Conservation (phyloP, 202 grass and related monocot species). For the Eragrostis tef region DNA sequence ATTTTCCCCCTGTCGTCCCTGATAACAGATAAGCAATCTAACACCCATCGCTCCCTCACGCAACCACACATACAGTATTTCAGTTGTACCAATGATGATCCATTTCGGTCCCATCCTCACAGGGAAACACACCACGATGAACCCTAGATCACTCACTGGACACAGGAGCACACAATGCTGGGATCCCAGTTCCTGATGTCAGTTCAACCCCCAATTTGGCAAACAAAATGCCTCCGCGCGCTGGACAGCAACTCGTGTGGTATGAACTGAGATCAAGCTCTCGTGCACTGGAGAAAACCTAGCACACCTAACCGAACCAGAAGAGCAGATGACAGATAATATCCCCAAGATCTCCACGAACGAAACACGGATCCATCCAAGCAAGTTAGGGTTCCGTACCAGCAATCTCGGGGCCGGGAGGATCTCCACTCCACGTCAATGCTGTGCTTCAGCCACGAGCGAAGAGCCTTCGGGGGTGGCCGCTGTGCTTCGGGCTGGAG, state of each 20-base stretch:
- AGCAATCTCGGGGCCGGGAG: not conserved
- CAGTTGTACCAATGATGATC: no score
- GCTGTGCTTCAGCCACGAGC: not conserved
- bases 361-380: not conserved
- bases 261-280: not conserved
- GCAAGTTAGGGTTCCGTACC: constrained; percentile 5
- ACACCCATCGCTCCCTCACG: no score
- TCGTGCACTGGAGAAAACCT: not conserved
- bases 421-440: not conserved
- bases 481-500: not conserved
- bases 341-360: no score
- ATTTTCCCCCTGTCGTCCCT: no score
- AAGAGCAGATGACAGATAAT: not conserved
- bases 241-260: not conserved
- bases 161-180: not conserved
- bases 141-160: not conserved
- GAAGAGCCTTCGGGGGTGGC: not conserved
- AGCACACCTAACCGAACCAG: not conserved
- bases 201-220: not conserved
- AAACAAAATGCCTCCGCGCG: not conserved
- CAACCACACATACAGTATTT: no score
- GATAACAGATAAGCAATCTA: no score
- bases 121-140: no score
- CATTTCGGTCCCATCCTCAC: no score
- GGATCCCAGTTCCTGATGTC: not conserved